Percentiles rank a stretch among this genome's conserved stretches.
phyloP scores from a whole-genome alignment of 106 monocot species.

The Dendrobium officinale region DNA sequence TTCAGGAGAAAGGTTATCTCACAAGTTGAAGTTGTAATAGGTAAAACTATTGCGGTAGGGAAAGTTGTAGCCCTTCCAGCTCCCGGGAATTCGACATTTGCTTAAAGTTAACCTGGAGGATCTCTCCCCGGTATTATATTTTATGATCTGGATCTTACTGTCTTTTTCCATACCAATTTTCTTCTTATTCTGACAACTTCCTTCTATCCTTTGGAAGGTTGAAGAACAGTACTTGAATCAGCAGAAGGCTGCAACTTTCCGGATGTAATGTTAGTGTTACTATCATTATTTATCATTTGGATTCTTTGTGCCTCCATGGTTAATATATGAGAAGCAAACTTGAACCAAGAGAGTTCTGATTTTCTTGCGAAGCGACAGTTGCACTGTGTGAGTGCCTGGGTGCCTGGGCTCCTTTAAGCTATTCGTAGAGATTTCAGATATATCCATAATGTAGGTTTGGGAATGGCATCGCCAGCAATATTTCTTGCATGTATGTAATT shows the following conservation, averaged over 20 bases:
- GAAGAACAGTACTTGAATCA: not conserved
- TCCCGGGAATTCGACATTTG: conserved; percentile 42
- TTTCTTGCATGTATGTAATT: not conserved
- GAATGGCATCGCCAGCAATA: not conserved
- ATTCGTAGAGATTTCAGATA: not conserved
- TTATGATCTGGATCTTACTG: not conserved
- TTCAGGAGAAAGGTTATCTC: not conserved
- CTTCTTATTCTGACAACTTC: not conserved
- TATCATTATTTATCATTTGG: not conserved
- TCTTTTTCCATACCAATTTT: not conserved
- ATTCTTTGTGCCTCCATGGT: not conserved
- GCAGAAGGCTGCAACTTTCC: not conserved
- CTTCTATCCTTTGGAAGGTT: not conserved
- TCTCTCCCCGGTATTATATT: not conserved
- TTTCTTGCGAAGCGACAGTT: too few relatives aligned
- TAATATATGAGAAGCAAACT: not conserved
- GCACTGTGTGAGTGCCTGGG: not conserved
- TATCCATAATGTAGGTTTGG: not conserved
- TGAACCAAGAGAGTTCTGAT: too few relatives aligned
- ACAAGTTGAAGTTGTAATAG: conserved; percentile 27
- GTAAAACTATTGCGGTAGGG: conserved; percentile 91
- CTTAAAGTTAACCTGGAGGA: not conserved
- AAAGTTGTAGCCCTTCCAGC: conserved; percentile 76
- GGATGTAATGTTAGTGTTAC: not conserved
- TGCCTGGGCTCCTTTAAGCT: not conserved